phyloP scores from a whole-genome alignment of 306 rosid genomes.

The Rosa multiflora region DNA sequence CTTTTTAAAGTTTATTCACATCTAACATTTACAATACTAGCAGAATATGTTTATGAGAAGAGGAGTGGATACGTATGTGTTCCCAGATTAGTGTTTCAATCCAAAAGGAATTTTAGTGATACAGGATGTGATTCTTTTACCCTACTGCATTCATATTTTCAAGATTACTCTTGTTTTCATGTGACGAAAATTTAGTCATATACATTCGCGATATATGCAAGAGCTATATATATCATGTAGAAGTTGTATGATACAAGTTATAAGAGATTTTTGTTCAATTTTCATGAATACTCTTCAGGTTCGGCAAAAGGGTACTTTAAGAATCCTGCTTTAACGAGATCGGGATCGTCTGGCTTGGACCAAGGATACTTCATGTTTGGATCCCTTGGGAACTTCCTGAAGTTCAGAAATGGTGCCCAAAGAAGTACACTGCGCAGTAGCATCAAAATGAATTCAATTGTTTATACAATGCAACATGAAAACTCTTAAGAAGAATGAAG shows the following conservation, averaged over 20 bases:
- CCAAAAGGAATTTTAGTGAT: conserved; percentile 35
- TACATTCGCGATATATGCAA: not conserved
- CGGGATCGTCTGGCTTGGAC: conserved; percentile 73
- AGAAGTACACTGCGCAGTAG: conserved; percentile 56
- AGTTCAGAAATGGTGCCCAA: conserved; percentile 96
- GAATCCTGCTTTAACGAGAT: conserved; percentile 46
- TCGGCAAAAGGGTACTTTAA: conserved; percentile 68
- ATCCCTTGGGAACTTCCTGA: conserved; percentile 89
- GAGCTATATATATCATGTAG: not conserved
- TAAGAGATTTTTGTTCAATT: not conserved
- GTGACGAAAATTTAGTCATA: not conserved
- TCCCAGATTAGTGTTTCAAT: conserved; percentile 37
- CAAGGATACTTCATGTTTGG: conserved; percentile 84
- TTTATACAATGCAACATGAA: not conserved
- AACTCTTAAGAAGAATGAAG: not conserved
- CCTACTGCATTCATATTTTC: not conserved
- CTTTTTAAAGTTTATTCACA: conserved; percentile 27
- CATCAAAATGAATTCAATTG: not conserved
- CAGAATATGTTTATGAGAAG: conserved; percentile 34
- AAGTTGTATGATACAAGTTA: not conserved
- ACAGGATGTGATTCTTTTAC: conserved; percentile 7
- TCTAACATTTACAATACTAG: conserved; percentile 37
- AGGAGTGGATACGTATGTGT: conserved; percentile 50
- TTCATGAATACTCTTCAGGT: conserved; percentile 67
- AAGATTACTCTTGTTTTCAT: not conserved